These are phyloP conservation scores for Polyporus tsugae DNA, from an alignment of 1,284 basidiomycete species.

Conservation along the genomic window DNA sequence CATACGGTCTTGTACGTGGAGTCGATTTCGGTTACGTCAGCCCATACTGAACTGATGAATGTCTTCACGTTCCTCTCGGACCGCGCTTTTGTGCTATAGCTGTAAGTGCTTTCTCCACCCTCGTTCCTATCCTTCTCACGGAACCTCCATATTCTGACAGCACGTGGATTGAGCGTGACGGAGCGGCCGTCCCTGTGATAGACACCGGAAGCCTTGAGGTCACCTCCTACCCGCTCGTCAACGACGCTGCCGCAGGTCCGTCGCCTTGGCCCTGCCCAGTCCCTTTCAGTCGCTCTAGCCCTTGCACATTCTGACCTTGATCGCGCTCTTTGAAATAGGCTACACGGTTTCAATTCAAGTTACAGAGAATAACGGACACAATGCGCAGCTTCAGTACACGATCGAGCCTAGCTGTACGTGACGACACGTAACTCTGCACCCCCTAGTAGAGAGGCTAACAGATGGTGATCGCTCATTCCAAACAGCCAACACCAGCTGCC, in stretches of 20 bases:
- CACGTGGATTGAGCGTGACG: not conserved
- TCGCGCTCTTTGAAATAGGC: not conserved
- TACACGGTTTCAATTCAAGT: not conserved
- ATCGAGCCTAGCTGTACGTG: conserved; percentile 3
- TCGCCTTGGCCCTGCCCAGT: not conserved
- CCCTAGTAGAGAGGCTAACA: not conserved
- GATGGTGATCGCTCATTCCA: not conserved
- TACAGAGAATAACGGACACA: not conserved
- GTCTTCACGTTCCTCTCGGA: not conserved
- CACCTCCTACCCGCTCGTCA: not conserved
- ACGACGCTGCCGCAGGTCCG: not conserved
- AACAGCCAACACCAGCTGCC: not conserved
- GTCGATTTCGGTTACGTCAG: not conserved
- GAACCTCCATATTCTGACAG: not conserved
- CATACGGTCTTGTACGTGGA: not conserved
- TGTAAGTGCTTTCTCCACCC: not conserved
- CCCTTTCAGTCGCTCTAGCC: too few species aligned
- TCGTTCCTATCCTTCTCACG: not conserved
- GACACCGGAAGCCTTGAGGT: not conserved
- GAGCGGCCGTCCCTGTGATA: not conserved
- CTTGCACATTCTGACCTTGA: too few species aligned
- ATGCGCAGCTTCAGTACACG: not conserved
- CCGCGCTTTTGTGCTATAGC: not conserved
- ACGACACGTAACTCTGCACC: not conserved
- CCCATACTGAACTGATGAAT: not conserved